Evolutionary conservation across 257 asterid species (phyloP), one percentile per base, ranked within the genome.

Genomic region (Gardenia jasminoides): DNA sequence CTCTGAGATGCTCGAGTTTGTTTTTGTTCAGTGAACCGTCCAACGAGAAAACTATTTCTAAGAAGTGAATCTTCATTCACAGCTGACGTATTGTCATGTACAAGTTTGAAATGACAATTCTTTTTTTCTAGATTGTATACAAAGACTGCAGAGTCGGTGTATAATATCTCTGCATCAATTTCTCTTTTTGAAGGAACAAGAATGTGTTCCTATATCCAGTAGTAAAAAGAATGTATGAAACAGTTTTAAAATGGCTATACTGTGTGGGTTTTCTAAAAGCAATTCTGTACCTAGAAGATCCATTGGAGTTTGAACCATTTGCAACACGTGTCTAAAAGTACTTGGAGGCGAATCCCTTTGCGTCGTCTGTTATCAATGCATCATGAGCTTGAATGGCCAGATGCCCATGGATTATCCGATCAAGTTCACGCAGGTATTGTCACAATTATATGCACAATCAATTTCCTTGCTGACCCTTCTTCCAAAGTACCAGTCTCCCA

Each of bases 401-500:
- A 76, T 62, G 26, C 9, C 54, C 76, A 39, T 46, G 70, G 52
- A 54, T 86, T 83, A 86, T 76, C 84, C 81, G 72, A 92, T 80
- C 72, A 83, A 84, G 88, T 95, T 87, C 73, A 84, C 92, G 82
- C 98, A 95, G 76, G 92, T 84, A 50, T 73, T 85, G 78, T 92
- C 91, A 76, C 99, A 95, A 72, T 98, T 97, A 83, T 95, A 95
- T 82, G 99, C 88, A 86, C 98, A 91, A 82, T 93, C 99, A 67
- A 93, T 87, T 86, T 80, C 87, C 87, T 92, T 95, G 88, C 91
- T 88, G 61, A 75, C 68, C 28, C 80, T 79, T 86, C 96, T 86
- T 46, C 94, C 87, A n/a, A 92, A 95, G 83, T 92, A 95, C 99
- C 99, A 95, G 80, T 93, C 97, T 2, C 99, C 99, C n/a, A 95